phyloP scores from a whole-genome alignment of 129 eudicot genomes.

The Tagetes erecta region DNA sequence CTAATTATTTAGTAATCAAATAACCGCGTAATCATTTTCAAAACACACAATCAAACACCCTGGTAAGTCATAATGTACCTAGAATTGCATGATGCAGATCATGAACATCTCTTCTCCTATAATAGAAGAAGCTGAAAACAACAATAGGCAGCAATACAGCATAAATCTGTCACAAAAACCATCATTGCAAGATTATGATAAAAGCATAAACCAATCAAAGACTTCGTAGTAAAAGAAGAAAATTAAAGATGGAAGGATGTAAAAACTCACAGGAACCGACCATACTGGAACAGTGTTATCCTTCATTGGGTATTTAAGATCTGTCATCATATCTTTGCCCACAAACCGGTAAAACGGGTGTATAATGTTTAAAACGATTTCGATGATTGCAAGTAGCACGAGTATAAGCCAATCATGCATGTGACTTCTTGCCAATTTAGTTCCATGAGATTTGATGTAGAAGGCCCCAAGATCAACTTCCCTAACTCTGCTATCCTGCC shows the following conservation, averaged over 20 bases:
- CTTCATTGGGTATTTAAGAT: slow-evolving; percentile 80
- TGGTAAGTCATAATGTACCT: slow-evolving; percentile 40
- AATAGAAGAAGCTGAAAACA: slow-evolving; percentile 54
- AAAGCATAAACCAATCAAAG: neutral
- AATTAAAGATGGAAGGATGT: neutral
- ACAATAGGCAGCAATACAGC: slow-evolving; percentile 72
- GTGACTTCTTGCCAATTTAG: slow-evolving; percentile 55
- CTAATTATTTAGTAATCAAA: too few species aligned
- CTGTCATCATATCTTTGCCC: slow-evolving; percentile 76
- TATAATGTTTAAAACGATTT: slow-evolving; percentile 49
- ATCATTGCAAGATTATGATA: neutral
- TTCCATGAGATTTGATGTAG: slow-evolving; percentile 71
- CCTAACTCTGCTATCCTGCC: slow-evolving; percentile 48
- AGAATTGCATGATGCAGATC: slow-evolving; percentile 79
- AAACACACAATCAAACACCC: neutral
- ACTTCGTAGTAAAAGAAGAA: neutral
- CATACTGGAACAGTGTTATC: slow-evolving; percentile 81
- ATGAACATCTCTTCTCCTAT: slow-evolving; percentile 69
- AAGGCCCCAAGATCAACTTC: slow-evolving; percentile 51
- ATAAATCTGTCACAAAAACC: slow-evolving; percentile 49
- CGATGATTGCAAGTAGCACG: slow-evolving; percentile 54
- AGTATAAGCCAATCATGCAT: slow-evolving; percentile 78
- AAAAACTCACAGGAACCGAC: slow-evolving; percentile 83
- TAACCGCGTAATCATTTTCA: neutral
- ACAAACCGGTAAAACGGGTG: slow-evolving; percentile 77